Evolutionary conservation across 148 eudicot genomes (phyloP), one percentile per base, ranked within the genome.

Genomic region (Arbutus unedo): DNA sequence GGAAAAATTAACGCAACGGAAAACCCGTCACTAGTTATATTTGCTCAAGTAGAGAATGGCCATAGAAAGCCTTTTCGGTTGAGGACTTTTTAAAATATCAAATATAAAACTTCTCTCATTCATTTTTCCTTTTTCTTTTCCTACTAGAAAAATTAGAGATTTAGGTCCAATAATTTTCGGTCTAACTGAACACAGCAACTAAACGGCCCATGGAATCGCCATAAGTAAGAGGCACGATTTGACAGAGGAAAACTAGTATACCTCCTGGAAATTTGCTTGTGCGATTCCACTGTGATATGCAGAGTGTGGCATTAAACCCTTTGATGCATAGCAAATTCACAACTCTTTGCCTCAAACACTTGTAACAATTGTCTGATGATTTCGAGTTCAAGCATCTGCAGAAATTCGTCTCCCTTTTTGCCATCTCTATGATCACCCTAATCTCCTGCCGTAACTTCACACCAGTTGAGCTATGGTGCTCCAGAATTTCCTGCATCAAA

Each of bases 401-500:
- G 13, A 77, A 57, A 14, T 9, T 53, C 15, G 76, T 56, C 45
- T 78, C 84, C 57, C 82, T 78, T 31, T 31, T 31, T 3, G 82
- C 82, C 78, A 16, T 45, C 38, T 84, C 86, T 38, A 81, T 79
- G 43, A 62, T 19, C 54, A 73, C 16, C 5, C 15, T 54, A 19
- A 87, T 78, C 64, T 78, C 81, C 55, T 81, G 72, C 74, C 84
- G 51, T 45, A 84, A 31, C 73, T 84, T 84, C 53, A 25, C 13
- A 18, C 77, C 70, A 21, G 15, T 76, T 60, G 84, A 77, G 38
- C n/a, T 66, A 62, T 76, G 76, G 13, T 77, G 84, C 10, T 73
- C 88, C 51, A 83, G 23, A 38, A 87, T 84, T 76, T 87, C 86
- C 86, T 87, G 75, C 11, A 50, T 23, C 6, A 19, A 76, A 49